Conservation (phyloP, 2,329 filamentous ascomycete genomes). For the Xylariaceae sp. region DNA sequence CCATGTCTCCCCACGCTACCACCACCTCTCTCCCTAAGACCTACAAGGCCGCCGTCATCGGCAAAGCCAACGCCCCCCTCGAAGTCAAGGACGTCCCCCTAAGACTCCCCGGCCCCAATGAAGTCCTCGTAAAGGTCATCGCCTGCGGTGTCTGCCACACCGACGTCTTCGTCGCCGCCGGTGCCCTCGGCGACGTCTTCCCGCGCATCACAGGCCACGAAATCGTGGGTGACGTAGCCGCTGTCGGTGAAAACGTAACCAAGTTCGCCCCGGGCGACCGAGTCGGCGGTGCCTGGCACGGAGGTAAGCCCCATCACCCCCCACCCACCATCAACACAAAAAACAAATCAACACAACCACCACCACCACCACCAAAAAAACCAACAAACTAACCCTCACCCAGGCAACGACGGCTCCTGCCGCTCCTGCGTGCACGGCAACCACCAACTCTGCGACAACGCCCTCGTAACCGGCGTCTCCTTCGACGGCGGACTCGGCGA, state of each 20-base stretch:
- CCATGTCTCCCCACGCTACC: conserved; percentile 2
- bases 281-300: conserved; percentile 65
- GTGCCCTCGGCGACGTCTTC: conserved; percentile 50
- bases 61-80: conserved; percentile 47
- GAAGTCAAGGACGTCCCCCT: conserved; percentile 56
- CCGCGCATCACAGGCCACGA: conserved; percentile 67
- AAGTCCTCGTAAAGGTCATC: conserved; percentile 65
- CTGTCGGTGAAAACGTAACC: conserved; percentile 52
- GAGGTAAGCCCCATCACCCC: conserved; percentile 38
- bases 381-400: background rate
- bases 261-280: conserved; percentile 59
- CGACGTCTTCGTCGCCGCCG: conserved; percentile 46
- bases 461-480: conserved; percentile 58
- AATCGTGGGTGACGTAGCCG: conserved; percentile 61
- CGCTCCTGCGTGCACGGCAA: conserved; percentile 56
- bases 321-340: background rate
- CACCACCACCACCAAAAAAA: background rate
- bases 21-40: conserved; percentile 51
- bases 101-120: conserved; percentile 47
- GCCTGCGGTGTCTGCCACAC: conserved; percentile 69
- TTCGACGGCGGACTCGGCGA: conserved; percentile 64
- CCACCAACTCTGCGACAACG: conserved; percentile 65
- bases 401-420: conserved; percentile 58
- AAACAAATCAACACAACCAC: too few species aligned
- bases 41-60: conserved; percentile 61